Evolutionary conservation across 2,329 filamentous ascomycete genomes (phyloP).

Genomic region (Diaporthe longicolla): DNA sequence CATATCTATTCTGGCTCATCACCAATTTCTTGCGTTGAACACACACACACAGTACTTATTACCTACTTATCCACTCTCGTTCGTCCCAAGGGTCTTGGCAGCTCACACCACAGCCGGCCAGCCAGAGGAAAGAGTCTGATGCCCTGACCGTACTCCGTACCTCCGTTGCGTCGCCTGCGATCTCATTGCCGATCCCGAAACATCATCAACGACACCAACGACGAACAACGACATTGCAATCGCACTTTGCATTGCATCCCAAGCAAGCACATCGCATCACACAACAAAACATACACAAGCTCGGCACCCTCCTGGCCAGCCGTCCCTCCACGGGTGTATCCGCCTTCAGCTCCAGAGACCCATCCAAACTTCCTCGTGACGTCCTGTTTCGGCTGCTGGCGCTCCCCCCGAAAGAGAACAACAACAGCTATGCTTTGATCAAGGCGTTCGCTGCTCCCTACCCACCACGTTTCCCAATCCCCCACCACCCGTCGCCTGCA

Average conservation of each 20-base stretch:
- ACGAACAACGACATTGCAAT: not conserved
- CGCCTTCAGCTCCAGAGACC: slow-evolving; percentile 30
- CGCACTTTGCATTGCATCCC: slow-evolving; percentile 5
- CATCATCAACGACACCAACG: not conserved
- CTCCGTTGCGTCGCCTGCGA: slow-evolving; percentile 20
- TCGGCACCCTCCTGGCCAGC: not conserved
- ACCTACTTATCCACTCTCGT: slow-evolving; percentile 17
- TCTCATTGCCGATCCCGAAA: slow-evolving; percentile 13
- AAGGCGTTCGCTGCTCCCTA: slow-evolving; percentile 31
- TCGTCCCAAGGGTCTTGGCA: slow-evolving; percentile 30
- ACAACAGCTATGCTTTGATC: slow-evolving; percentile 42
- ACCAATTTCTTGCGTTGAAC: not conserved
- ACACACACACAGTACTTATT: not conserved
- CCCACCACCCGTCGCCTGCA: not conserved
- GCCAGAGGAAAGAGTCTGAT: slow-evolving; percentile 15
- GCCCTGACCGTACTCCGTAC: not conserved
- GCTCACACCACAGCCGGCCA: slow-evolving; percentile 23
- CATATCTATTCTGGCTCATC: slow-evolving; percentile 11
- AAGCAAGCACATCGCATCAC: not conserved
- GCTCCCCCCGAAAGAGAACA: slow-evolving; percentile 14
- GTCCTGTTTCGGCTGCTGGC: slow-evolving; percentile 34
- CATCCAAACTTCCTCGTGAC: slow-evolving; percentile 39
- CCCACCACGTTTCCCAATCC: not conserved
- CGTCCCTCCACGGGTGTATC: slow-evolving; percentile 33
- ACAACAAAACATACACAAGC: not conserved